These are phyloP conservation scores for Spiromastix sp. DNA, from an alignment of 2,329 filamentous ascomycete species.

Conservation along the genomic window DNA sequence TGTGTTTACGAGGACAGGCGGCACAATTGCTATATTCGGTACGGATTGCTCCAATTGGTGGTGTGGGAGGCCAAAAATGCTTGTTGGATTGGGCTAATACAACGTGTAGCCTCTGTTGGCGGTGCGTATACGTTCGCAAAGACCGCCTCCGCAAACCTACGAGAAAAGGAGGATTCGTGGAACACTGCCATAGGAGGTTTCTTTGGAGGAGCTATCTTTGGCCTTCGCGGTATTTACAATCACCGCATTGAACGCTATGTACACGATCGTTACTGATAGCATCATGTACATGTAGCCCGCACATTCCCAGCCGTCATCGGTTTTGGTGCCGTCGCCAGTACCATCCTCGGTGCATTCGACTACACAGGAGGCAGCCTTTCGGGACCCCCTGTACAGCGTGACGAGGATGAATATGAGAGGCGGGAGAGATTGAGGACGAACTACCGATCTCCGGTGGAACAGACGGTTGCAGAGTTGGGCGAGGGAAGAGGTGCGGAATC, in stretches of 20 bases:
- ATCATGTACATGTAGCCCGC: conserved; percentile 36
- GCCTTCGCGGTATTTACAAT: conserved; percentile 54
- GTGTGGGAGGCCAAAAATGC: no score
- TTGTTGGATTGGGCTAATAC: no score
- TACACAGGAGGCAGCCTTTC: conserved; percentile 55
- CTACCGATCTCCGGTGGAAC: conserved; percentile 62
- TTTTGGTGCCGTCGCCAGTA: conserved; percentile 50
- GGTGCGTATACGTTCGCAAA: conserved; percentile 69
- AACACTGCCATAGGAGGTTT: conserved; percentile 70
- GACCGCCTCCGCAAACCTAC: conserved; percentile 69
- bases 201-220: conserved; percentile 60
- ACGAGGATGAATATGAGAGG: conserved; percentile 63
- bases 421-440: conserved; percentile 66
- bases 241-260: conserved; percentile 20
- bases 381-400: conserved; percentile 43
- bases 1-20: conserved; percentile 68
- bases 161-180: conserved; percentile 69
- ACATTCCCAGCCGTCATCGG: conserved; percentile 62
- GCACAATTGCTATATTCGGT: conserved; percentile 61
- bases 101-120: conserved; percentile 56
- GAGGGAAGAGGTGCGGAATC: conserved; percentile 67
- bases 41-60: conserved; percentile 22
- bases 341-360: conserved; percentile 53
- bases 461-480: conserved; percentile 71
- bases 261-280: neutral